Conservation (phyloP, 179 eudicot genomes). For the Silene noctiflora region DNA sequence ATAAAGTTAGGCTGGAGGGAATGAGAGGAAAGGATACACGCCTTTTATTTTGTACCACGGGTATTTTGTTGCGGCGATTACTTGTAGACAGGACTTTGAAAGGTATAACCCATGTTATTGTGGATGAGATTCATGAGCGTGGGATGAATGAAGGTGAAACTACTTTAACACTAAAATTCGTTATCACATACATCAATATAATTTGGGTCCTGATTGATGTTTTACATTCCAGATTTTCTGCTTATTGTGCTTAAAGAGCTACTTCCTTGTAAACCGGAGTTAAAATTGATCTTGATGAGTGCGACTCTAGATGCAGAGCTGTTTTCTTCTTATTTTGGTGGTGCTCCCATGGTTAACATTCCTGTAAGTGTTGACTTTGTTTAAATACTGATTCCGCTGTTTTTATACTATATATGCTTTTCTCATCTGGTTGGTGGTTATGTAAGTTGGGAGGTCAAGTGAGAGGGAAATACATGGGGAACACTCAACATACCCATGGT, state of each 20-base stretch:
- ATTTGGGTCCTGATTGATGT: slow-evolving; percentile 13
- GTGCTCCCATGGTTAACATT: slow-evolving; percentile 62
- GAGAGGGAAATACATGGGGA: not conserved
- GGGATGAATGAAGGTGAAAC: slow-evolving; percentile 82
- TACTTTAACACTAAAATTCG: not conserved
- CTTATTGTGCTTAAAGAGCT: slow-evolving; percentile 76
- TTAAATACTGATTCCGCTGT: not conserved
- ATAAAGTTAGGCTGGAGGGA: slow-evolving; percentile 86
- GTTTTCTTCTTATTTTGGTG: slow-evolving; percentile 71
- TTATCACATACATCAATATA: slow-evolving; percentile 1
- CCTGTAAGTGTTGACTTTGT: slow-evolving; percentile 43
- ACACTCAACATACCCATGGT: not conserved
- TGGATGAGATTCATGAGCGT: slow-evolving; percentile 89
- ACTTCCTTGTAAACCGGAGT: slow-evolving; percentile 66
- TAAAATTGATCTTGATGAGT: slow-evolving; percentile 80
- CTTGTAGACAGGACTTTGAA: slow-evolving; percentile 67
- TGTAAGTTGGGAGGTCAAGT: slow-evolving; percentile 2
- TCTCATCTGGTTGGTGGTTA: not conserved
- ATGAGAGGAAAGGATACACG: slow-evolving; percentile 81
- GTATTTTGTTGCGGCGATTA: slow-evolving; percentile 72
- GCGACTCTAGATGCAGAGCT: slow-evolving; percentile 80
- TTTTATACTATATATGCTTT: not conserved
- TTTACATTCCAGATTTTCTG: slow-evolving; percentile 59
- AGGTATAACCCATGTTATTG: slow-evolving; percentile 75
- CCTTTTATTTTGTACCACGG: slow-evolving; percentile 80